Percentiles rank a stretch among this genome's conserved stretches.
Conservation (phyloP, 2,329 filamentous ascomycete species). For the Metarhizium sp. region DNA sequence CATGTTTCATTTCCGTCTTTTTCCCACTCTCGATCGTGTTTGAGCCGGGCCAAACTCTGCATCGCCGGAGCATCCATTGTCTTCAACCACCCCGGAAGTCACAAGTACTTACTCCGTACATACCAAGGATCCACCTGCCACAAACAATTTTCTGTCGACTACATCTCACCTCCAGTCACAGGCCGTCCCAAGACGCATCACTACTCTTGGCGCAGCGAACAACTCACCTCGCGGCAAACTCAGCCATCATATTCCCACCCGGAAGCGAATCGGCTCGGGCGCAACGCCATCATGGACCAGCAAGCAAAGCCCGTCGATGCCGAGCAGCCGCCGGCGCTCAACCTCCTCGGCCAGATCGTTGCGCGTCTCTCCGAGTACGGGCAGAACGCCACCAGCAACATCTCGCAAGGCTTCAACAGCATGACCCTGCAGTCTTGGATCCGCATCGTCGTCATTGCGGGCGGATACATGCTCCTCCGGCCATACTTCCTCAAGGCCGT, state of each 20-base stretch:
- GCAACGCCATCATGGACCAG: slow-evolving; percentile 10
- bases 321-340: slow-evolving; percentile 19
- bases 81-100: too few relatives aligned
- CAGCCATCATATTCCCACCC: neutral
- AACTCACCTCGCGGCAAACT: neutral
- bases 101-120: too few relatives aligned
- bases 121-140: neutral
- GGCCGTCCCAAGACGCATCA: neutral
- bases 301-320: slow-evolving; percentile 16
- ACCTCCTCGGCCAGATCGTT: slow-evolving; percentile 22
- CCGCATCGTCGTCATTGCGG: slow-evolving; percentile 61
- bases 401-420: slow-evolving; percentile 36
- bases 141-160: slow-evolving; percentile 3
- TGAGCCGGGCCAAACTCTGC: too few relatives aligned
- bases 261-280: neutral
- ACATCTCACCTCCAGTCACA: neutral
- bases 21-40: too few relatives aligned
- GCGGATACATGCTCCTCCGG: slow-evolving; percentile 64
- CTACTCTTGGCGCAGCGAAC: slow-evolving; percentile 1
- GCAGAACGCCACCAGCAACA: slow-evolving; percentile 35
- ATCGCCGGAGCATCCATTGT: too few relatives aligned
- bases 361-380: slow-evolving; percentile 25
- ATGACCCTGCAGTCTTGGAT: slow-evolving; percentile 50
- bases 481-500: slow-evolving; percentile 65
- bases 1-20: too few relatives aligned